Conservation (phyloP, 805 yeast species). For the Pichia cephalocereana region DNA sequence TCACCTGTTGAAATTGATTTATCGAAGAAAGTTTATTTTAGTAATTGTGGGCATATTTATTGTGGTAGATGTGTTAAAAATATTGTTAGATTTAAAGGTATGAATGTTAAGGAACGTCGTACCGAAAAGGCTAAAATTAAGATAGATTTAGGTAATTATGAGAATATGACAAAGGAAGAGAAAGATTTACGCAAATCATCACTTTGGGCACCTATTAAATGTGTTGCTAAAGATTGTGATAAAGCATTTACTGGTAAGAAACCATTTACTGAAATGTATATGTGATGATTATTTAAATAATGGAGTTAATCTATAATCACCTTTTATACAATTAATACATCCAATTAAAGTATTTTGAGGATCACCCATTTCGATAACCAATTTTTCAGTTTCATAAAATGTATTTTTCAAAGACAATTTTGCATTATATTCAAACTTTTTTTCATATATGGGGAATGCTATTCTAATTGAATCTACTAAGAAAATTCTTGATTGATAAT, state of each 20-base stretch:
- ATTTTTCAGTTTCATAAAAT: neutral
- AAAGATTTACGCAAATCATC: slow-evolving; percentile 32
- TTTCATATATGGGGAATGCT: neutral
- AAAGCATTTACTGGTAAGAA: slow-evolving; percentile 34
- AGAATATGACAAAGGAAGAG: slow-evolving; percentile 9
- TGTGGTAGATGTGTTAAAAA: slow-evolving; percentile 79
- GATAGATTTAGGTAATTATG: neutral
- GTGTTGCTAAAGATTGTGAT: slow-evolving; percentile 48
- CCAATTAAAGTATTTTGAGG: neutral
- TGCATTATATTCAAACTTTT: neutral
- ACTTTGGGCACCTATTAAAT: slow-evolving; percentile 45
- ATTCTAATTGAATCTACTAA: neutral
- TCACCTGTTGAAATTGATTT: slow-evolving; percentile 48
- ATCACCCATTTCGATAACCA: neutral
- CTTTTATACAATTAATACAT: slow-evolving; percentile 4
- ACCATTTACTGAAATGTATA: slow-evolving; percentile 46
- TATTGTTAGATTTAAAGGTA: slow-evolving; percentile 30
- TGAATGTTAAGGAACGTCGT: slow-evolving; percentile 6
- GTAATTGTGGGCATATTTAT: slow-evolving; percentile 74
- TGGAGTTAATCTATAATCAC: no score
- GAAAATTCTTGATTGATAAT: neutral
- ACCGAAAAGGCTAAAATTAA: neutral
- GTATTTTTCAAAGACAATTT: no score
- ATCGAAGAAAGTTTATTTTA: slow-evolving; percentile 56
- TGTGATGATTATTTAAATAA: neutral